Evolutionary conservation across 441 rosid species (phyloP).

Genomic region (Bocquillonia castaneifolia): DNA sequence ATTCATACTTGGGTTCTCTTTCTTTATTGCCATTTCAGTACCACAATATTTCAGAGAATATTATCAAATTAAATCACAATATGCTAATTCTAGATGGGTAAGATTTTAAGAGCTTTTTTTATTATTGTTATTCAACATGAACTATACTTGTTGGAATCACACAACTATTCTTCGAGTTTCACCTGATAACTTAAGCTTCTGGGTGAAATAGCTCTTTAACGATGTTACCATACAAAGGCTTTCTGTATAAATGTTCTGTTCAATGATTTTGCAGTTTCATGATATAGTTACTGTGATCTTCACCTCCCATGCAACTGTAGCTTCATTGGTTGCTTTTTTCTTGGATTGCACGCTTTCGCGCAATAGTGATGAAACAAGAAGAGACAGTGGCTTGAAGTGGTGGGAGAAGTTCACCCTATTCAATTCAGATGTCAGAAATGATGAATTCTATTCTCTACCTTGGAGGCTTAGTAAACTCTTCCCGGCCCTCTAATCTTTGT

Average conservation of each 20-base stretch:
- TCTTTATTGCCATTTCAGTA: conserved; percentile 64
- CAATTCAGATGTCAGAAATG: conserved; percentile 59
- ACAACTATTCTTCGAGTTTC: neutral
- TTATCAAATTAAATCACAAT: conserved; percentile 35
- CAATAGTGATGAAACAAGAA: conserved; percentile 39
- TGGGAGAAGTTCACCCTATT: conserved; percentile 60
- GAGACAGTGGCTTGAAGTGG: conserved; percentile 66
- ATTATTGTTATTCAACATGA: no score
- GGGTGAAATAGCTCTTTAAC: neutral
- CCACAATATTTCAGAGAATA: conserved; percentile 68
- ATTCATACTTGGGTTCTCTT: conserved; percentile 60
- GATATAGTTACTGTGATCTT: conserved; percentile 53
- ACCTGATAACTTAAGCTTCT: neutral
- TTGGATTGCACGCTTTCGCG: conserved; percentile 50
- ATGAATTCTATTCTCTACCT: conserved; percentile 63
- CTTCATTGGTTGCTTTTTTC: conserved; percentile 45
- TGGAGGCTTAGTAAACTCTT: conserved; percentile 49
- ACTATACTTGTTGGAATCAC: no score
- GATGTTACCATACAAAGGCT: no score
- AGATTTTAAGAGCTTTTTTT: neutral
- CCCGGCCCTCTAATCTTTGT: conserved; percentile 37
- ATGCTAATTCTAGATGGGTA: conserved; percentile 37
- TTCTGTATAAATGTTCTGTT: neutral
- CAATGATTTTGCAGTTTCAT: conserved; percentile 37
- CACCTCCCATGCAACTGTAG: conserved; percentile 54